Conservation (phyloP, 305 asterid genomes). For the Fraxinus velutina region DNA sequence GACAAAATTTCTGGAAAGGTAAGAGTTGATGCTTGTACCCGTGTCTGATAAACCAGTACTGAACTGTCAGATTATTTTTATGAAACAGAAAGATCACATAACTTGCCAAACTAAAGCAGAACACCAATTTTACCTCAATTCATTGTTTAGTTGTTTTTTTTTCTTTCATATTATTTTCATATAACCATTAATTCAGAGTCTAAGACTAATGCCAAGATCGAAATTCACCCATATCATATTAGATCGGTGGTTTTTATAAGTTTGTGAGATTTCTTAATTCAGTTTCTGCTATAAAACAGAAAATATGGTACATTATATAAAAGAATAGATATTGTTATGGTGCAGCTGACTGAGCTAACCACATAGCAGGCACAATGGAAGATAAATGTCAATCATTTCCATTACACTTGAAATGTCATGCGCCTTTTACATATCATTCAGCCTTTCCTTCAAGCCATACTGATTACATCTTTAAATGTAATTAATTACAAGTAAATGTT, state of each 20-base stretch:
- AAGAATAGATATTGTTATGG: not conserved
- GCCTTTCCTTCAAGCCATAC: not conserved
- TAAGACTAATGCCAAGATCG: not conserved
- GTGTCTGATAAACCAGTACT: slow-evolving; percentile 55
- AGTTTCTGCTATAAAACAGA: not conserved
- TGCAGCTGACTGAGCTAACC: not conserved
- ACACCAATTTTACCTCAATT: slow-evolving; percentile 19
- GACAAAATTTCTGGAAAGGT: slow-evolving; percentile 72
- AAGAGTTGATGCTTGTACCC: slow-evolving; percentile 92
- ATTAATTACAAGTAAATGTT: not conserved
- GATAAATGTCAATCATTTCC: not conserved
- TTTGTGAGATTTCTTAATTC: not conserved
- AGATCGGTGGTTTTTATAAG: not conserved
- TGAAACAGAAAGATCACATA: slow-evolving; percentile 20
- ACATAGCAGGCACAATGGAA: not conserved
- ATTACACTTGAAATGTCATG: not conserved
- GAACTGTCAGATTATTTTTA: slow-evolving; percentile 35
- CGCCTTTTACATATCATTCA: not conserved
- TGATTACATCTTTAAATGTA: not conserved
- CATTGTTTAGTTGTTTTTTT: not conserved
- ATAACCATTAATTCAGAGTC: slow-evolving; percentile 12
- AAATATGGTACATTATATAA: not conserved
- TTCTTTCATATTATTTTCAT: not conserved
- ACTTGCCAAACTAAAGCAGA: slow-evolving; percentile 22
- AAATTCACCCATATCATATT: slow-evolving; percentile 5